Base-by-base conservation (phyloP, 805 yeast species). In the Metschnikowia corniflorae region DNA sequence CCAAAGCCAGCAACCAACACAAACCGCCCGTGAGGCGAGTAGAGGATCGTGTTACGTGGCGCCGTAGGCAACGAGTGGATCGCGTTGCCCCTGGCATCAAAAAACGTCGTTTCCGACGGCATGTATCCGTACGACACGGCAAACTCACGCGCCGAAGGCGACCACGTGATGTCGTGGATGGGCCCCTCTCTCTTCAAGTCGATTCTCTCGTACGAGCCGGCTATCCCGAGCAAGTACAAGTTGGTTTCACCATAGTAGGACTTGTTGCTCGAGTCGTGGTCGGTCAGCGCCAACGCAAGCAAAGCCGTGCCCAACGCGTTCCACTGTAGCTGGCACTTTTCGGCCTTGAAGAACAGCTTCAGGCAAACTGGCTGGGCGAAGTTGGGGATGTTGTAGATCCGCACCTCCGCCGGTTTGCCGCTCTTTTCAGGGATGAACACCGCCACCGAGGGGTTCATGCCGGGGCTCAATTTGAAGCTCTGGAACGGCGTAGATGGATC, bases 1-100 rank as follows among this genome's bases (percentile, higher is more conserved):
- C 99, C 99, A 63, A 93, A 93, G 3, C 99, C 99, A 7, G 96
- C 97, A 44, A 89, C 91, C 43, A 93, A 70, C 33, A 94, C 81
- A 53, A 79, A 91, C 51, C 86, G 78, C 25, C 94, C 97, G 55
- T 89, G 95, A 6, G 98, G 98, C 7, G 97, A 88, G 61, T 86
- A 93, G 46, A 82, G 63, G 48, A 93, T 78, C 20, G 96, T 86
- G 65, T 93, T 93, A 58, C 93, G 81, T 36, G 97, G 82, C 30
- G 86, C 85, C 26, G 85, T 81, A 16, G 96, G 91, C 53, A 93
- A 72, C 1, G 87, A 76, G 59, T 82, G 85, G 47, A 88, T 80
- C 16, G 80, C 72, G 58, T 88, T 86, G 46, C 97, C 98, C 54
- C 97, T 78, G 18, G 95, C 78, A 64, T 93, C 97, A 55, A 91